Base-by-base conservation (phyloP, 202 grass and related monocot genomes). In the Alloteropsis angusta region DNA sequence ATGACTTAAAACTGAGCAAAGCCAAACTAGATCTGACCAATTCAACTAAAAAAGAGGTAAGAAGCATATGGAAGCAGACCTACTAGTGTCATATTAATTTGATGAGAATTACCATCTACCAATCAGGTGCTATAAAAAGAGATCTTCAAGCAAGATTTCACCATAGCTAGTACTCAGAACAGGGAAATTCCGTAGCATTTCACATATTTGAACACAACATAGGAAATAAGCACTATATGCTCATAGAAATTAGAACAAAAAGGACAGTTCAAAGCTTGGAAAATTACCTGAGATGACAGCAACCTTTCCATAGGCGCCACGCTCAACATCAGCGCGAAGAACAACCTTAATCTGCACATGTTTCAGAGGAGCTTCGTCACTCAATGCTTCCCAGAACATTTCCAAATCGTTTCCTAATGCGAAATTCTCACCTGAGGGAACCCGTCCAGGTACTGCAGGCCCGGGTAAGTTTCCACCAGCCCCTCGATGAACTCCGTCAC, bases 401-500 rank as follows among this genome's bases (percentile, higher is more conserved):
- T 60, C 57, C 65, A 42, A 78, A 73, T 23, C 25, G 72, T 67
- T 49, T 28, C 13, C 65, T 52, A 36, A 23, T 6, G 47, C 46
- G 58, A 34, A 34, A 26, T 19, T 78, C 17, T 80, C 64, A 99
- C 96, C 96, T 96, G 82, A 59, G 92, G 92, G 49, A 99, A 93
- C 36, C 96, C 96, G 85, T 99, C 96, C 62, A 99, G 68, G 84
- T 96, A 93, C 75, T 99, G 96, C 69, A 99, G 85, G 47, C 92
- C 96, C 60, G 86, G 92, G 84, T 99, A 99, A 22, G 96, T 99
- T 76, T 99, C 96, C 74, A 96, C 96, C 82, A 99, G 84, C 81
- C 96, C 96, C 80, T 99, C 96, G 68, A 99, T 91, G 62, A 96
- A 99, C 82, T 99, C 92, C 39, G 84, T 99, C 73, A 99, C 96